A percentile compares a stretch with the other conserved stretches of the same genome.
phyloP scores from a whole-genome alignment of 345 rosid genomes.

The Salix purpurea region DNA sequence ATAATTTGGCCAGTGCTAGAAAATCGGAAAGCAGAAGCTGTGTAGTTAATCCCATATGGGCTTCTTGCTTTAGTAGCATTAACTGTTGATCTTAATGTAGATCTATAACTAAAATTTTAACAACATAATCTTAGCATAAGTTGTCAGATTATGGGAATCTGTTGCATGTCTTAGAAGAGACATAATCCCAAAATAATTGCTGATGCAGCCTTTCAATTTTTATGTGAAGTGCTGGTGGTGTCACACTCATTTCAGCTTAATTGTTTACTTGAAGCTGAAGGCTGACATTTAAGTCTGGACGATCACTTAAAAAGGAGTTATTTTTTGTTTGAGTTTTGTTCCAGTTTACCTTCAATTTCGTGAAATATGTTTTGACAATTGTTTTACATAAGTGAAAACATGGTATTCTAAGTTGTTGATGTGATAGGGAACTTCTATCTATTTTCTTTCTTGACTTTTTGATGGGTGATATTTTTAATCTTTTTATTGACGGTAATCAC shows the following conservation, averaged over 20 bases:
- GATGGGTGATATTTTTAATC: neutral
- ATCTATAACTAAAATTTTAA: neutral
- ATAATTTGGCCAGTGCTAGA: neutral
- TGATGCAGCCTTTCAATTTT: neutral
- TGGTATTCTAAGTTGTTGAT: neutral
- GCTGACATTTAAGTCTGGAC: neutral
- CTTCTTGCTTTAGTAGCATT: neutral
- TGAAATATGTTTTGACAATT: neutral
- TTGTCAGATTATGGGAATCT: neutral
- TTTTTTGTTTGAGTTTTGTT: neutral
- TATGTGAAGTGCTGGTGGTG: neutral
- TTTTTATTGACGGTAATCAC: neutral
- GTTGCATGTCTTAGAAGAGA: neutral
- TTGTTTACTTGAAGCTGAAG: neutral
- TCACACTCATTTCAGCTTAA: neutral
- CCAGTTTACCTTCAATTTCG: neutral
- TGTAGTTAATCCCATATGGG: neutral
- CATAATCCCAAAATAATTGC: neutral
- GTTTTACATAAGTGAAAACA: neutral
- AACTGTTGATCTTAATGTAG: neutral
- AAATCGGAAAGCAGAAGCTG: neutral
- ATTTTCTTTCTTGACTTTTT: neutral
- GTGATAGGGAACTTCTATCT: neutral
- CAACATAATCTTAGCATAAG: neutral
- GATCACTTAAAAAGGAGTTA: neutral